phyloP scores from a whole-genome alignment of 768 basidiomycete species.

The Boletus tomentosulus region DNA sequence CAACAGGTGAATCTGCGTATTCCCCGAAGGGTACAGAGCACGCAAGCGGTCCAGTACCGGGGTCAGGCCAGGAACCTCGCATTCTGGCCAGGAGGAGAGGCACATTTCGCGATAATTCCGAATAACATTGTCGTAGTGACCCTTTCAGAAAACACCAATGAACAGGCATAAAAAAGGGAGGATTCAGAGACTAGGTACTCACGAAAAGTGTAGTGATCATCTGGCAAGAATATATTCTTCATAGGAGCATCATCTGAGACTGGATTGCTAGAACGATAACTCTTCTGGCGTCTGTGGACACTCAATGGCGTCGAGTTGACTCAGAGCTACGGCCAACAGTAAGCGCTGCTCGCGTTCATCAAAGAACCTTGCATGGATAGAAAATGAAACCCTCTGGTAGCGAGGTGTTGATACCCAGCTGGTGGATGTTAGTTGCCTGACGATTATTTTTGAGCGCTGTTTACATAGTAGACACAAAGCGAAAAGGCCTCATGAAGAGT shows the following conservation, averaged over 20 bases:
- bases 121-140: conserved; percentile 89
- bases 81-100: conserved; percentile 62
- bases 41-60: conserved; percentile 54
- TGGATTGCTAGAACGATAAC: conserved; percentile 24
- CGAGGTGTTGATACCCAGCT: background rate
- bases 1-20: conserved; percentile 71
- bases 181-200: conserved; percentile 7
- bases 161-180: conserved; percentile 1
- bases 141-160: conserved; percentile 40
- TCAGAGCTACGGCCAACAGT: conserved; percentile 50
- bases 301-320: conserved; percentile 55
- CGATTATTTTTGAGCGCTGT: background rate
- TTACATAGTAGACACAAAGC: background rate
- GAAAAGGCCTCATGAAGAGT: conserved; percentile 5
- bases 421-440: conserved; percentile 3
- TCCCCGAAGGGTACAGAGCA: conserved; percentile 46
- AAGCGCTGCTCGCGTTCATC: conserved; percentile 49
- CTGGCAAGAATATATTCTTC: conserved; percentile 54
- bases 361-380: conserved; percentile 55
- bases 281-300: conserved; percentile 43
- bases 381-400: conserved; percentile 45
- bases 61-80: conserved; percentile 39
- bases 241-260: conserved; percentile 11
- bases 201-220: conserved; percentile 68
- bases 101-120: conserved; percentile 76